Conservation (phyloP, 2,329 filamentous ascomycete genomes). For the Botrytis porri region DNA sequence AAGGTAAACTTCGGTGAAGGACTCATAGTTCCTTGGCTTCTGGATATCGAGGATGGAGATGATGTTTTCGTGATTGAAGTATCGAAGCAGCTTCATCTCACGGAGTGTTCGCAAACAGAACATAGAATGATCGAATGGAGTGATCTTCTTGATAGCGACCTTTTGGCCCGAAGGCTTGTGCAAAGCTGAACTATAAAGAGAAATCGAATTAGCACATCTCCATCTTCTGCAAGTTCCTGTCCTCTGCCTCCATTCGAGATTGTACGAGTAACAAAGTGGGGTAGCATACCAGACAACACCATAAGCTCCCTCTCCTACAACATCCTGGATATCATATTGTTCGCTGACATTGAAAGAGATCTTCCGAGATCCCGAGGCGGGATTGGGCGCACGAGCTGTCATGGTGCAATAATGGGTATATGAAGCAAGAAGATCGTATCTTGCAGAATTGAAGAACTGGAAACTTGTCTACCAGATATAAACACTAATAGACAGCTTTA, state of each 20-base stretch:
- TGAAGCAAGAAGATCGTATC: constrained; percentile 1
- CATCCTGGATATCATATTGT: constrained; percentile 99
- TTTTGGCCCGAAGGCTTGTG: constrained; percentile 98
- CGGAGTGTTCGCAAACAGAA: constrained; percentile 94
- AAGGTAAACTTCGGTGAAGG: constrained; percentile 95
- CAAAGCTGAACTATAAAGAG: constrained; percentile 71
- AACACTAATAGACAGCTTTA: neutral
- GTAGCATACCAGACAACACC: constrained; percentile 84
- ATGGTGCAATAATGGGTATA: constrained; percentile 24
- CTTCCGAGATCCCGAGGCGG: constrained; percentile 68
- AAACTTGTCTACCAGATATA: constrained; percentile 8
- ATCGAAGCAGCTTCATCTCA: constrained; percentile 98
- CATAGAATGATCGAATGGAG: constrained; percentile 98
- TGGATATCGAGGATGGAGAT: constrained; percentile 99
- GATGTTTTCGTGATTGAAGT: constrained; percentile 99
- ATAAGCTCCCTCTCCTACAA: constrained; percentile 97
- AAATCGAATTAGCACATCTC: constrained; percentile 8
- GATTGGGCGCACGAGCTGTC: constrained; percentile 50
- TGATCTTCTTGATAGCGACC: constrained; percentile 99
- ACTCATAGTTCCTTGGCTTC: constrained; percentile 93
- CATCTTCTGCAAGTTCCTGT: neutral
- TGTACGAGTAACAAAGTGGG: constrained; percentile 8
- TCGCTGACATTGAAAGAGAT: constrained; percentile 99
- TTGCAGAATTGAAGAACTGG: constrained; percentile 2
- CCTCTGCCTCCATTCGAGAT: neutral